Conservation (phyloP, 768 basidiomycete genomes). For the Tricholomella constricta region DNA sequence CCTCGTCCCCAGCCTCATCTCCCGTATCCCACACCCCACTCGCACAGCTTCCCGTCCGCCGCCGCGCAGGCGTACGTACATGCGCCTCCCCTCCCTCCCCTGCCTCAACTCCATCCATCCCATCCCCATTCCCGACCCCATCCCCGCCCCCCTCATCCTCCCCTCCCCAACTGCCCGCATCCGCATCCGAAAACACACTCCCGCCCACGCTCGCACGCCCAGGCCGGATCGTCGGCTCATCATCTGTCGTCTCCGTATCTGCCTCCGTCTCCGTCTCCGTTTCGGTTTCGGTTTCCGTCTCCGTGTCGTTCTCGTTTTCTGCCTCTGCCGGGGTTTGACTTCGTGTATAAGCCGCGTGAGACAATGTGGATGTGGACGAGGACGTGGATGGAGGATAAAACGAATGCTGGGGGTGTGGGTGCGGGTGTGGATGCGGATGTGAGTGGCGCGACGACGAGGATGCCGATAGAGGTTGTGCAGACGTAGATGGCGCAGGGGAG, state of each 20-base stretch:
- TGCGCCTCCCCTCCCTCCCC: constrained; percentile 20
- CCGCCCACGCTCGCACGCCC: constrained; percentile 14
- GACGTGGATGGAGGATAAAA: background rate
- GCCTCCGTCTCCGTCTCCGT: constrained; percentile 34
- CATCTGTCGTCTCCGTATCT: constrained; percentile 68
- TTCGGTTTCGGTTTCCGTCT: constrained; percentile 31
- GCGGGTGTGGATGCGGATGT: background rate
- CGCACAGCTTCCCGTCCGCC: constrained; percentile 19
- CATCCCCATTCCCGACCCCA: no score
- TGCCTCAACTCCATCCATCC: no score
- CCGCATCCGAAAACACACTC: background rate
- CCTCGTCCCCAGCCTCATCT: constrained; percentile 34
- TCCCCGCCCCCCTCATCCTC: constrained; percentile 16
- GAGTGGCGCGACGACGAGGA: background rate
- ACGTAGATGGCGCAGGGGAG: no score
- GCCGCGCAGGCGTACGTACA: constrained; percentile 20
- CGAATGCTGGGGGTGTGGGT: background rate
- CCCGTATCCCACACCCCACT: constrained; percentile 27
- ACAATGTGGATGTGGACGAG: constrained; percentile 1
- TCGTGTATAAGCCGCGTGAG: no score
- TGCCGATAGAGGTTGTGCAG: no score
- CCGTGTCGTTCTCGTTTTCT: constrained; percentile 28
- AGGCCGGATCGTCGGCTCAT: constrained; percentile 79
- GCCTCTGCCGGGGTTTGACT: no score
- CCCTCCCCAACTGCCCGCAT: constrained; percentile 10